Percentiles rank a stretch among this genome's conserved stretches.
Conservation (phyloP, 2,329 filamentous ascomycete species). For the Tolypocladium sp. region DNA sequence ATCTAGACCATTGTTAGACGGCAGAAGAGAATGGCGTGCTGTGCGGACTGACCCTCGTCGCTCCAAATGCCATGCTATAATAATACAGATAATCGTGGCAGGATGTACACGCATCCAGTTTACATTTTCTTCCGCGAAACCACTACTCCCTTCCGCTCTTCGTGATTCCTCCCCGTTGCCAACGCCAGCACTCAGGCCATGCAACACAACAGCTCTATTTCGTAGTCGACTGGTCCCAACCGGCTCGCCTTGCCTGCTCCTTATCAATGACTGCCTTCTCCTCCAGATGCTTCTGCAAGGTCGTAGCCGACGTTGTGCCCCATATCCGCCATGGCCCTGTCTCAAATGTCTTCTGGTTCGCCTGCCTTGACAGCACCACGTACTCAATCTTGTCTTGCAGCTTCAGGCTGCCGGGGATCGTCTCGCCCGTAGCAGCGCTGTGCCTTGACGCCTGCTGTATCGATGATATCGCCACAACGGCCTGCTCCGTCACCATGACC, state of each 20-base stretch:
- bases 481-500: conserved; percentile 33
- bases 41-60: background rate
- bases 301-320: conserved; percentile 51
- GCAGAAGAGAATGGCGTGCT: background rate
- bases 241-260: conserved; percentile 22
- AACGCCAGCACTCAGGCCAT: background rate
- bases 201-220: background rate
- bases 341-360: conserved; percentile 36
- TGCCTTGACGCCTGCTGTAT: conserved; percentile 42
- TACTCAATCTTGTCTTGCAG: conserved; percentile 53
- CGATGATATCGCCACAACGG: conserved; percentile 50
- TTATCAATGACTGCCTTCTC: conserved; percentile 24
- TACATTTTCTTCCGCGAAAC: background rate
- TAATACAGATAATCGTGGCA: background rate
- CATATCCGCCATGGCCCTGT: conserved; percentile 52
- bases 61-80: conserved; percentile 1
- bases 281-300: conserved; percentile 28
- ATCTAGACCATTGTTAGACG: background rate
- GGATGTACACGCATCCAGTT: background rate
- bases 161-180: background rate
- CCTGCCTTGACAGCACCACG: conserved; percentile 46
- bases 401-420: conserved; percentile 37
- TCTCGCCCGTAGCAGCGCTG: conserved; percentile 22
- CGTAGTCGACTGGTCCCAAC: conserved; percentile 15
- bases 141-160: background rate